Base-by-base conservation (phyloP, 352 stramenopile species). In the Thalassiosira hispida region DNA sequence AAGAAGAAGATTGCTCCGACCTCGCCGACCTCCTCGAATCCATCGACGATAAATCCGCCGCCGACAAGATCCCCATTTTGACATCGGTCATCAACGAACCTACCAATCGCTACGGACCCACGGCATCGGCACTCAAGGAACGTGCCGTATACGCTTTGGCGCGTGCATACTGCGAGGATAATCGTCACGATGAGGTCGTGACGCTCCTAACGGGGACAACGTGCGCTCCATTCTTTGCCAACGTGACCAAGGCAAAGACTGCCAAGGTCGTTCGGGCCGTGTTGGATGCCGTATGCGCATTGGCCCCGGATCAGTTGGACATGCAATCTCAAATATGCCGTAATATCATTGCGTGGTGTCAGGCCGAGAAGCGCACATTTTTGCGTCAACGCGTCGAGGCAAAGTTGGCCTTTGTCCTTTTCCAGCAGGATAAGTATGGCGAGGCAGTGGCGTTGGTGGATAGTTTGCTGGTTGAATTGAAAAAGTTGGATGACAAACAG, bases 401-500 rank as follows among this genome's bases (percentile, higher is more conserved):
- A 14, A 97, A 97, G 47, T 91, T 99, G 23, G 96, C 96, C 12
- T 80, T 57, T 0, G 87, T 94, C 66, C 64, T 91, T 3, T 90
- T 89, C 60, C 68, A 84, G 23, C 85, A 91, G 67, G 74, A 87
- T 38, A 71, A 85, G 77, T 99, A 98, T 81, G 92, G 95, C 53
- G 88, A 95, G 7, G 96, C 97, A 14, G 80, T 99, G 16, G 90
- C 96, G 57, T 86, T 99, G 40, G 96, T 98, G 85, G 97, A 95
- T 59, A 91, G 93, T 73, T 90, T 99, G 27, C 86, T 99, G 23
- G 85, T 91, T 7, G 97, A 99, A 90, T 96, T 99, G 64, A 99
- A 99, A 87, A 98, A 99, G 86, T 91, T 99, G 52, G 97, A 99
- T 84, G 97, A 99, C 90, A 99, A 99, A 90, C 96, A 98, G 81